phyloP scores from a whole-genome alignment of 768 basidiomycete species.

The Mrakia hoshinonis region DNA sequence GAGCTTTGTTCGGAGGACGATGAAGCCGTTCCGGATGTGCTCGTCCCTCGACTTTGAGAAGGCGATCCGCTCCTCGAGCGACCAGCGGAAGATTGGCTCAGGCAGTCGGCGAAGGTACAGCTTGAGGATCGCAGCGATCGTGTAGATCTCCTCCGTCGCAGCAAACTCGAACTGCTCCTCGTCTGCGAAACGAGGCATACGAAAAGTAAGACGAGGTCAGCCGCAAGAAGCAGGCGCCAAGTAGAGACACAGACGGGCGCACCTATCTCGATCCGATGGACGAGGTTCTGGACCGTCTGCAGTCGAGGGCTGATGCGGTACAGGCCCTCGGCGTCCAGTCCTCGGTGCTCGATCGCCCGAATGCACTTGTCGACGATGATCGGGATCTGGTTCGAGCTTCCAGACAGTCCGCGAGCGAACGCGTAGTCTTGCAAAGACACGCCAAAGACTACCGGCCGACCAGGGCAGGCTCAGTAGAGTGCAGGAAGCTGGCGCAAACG shows the following conservation, averaged over 20 bases:
- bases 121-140: slow-evolving; percentile 30
- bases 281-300: slow-evolving; percentile 6
- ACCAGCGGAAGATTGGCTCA: slow-evolving; percentile 27
- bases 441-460: background rate
- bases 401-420: slow-evolving; percentile 16
- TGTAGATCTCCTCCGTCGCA: slow-evolving; percentile 25
- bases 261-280: slow-evolving; percentile 10
- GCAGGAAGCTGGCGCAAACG: background rate
- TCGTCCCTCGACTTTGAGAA: slow-evolving; percentile 22
- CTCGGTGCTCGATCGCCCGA: slow-evolving; percentile 23
- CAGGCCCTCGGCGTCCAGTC: slow-evolving; percentile 20
- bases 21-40: slow-evolving; percentile 22
- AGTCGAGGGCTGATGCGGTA: slow-evolving; percentile 17
- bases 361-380: slow-evolving; percentile 28
- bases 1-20: slow-evolving; percentile 18
- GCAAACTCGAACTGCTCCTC: slow-evolving; percentile 27
- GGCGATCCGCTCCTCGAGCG: slow-evolving; percentile 12
- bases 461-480: background rate
- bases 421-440: slow-evolving; percentile 26
- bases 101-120: slow-evolving; percentile 29
- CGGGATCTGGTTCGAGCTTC: background rate
- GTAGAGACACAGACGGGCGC: too few species aligned
- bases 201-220: background rate
- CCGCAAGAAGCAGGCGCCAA: background rate
- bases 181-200: background rate